Base-by-base conservation (phyloP, 1,139 yeast species). In the Zygoascus hellenicus region DNA sequence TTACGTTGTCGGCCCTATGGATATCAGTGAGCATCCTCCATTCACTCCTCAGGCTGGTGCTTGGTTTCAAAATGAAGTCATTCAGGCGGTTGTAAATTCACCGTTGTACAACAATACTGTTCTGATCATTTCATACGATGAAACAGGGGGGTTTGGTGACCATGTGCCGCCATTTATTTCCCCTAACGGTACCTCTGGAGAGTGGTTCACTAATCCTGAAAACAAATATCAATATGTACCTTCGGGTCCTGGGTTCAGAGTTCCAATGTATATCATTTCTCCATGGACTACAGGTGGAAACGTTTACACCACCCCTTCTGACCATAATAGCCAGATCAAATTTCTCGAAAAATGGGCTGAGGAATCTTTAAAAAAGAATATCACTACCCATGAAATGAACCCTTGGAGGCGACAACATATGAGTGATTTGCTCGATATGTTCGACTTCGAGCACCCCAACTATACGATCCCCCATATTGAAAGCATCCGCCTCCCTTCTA, bases 131-230 rank as follows among this genome's bases (percentile, higher is more conserved):
- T 47, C 58, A 9, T 56, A 56, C 40, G 60, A 56, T 47, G 60
- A 56, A 42, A 54, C 59, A 17, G 60, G 59, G n/a, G 59, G 59
- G 16, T 56, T 47, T 41, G 58, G 58, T 30, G 60, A 56, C 42
- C 60, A 56, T 37, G 59, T 56, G 28, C 50, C 47, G 9, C 60
- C 58, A 2, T 52, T 54, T 44, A 38, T 53, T 2, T 36, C 53
- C 5, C 55, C 53, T 2, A 37, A 43, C 9, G 53, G 51, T 9
- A 50, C 54, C 9, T 41, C 36, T 16, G 53, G 55, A 11, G 55
- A 52, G 22, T 52, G 55, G 55, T 35, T 48, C 30, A 31, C 34
- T n/a, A 51, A 51, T 36, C 53, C 51, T 2, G 47, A 43, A 29
- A 35, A 41, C 14, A 36, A 32, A 16, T 30, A 19, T 26, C 14